Evolutionary conservation across 2,329 filamentous ascomycete species (phyloP), one percentile per base, ranked within the genome.

Genomic region (Stachybotrys chlorohalonatus): DNA sequence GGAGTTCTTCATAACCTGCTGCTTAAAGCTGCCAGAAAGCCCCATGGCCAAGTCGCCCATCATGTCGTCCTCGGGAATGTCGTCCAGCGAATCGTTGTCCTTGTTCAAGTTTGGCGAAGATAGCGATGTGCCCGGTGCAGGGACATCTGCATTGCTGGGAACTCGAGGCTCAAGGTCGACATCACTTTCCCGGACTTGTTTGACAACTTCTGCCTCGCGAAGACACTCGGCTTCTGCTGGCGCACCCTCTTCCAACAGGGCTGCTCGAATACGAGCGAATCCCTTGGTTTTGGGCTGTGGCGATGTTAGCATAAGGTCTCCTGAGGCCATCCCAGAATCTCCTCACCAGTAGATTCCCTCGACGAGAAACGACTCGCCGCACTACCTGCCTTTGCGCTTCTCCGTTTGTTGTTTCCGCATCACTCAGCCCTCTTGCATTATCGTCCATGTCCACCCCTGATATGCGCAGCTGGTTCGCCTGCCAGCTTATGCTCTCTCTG

Each of bases 181-280:
- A 64, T 96, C 92, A 62, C 87, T 93, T 69, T 97, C 94, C 47
- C 91, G 87, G 31, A 97, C 92, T 70, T 96, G 94, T 52, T 90
- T 89, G 58, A 99, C 90, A 6, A 97, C 94, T 70, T 97, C 93
- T 45, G 93, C 91, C 75, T 99, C 94, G 46, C 91, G 86, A 53
- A 89, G 86, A 55, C 90, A 85, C 69, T 99, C 94, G 47, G 87
- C 87, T 63, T 99, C 94, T 9, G 95, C 78, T 0, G 94, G 94
- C 0, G 91, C 84, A 15, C 83, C 82, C 73, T 99, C 94, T 72
- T 99, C 94, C 55, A 89, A 79, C 1, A 99, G 79, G 4, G 91
- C 91, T 8, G 93, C 94, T 57, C 89, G 85, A 60, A 99, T 96
- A 11, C 94, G 86, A 6, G 92, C 91, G 69, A 99, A 99, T 0